phyloP scores from a whole-genome alignment of 2,329 filamentous ascomycete genomes.

The Phaeosphaeriaceae sp. region DNA sequence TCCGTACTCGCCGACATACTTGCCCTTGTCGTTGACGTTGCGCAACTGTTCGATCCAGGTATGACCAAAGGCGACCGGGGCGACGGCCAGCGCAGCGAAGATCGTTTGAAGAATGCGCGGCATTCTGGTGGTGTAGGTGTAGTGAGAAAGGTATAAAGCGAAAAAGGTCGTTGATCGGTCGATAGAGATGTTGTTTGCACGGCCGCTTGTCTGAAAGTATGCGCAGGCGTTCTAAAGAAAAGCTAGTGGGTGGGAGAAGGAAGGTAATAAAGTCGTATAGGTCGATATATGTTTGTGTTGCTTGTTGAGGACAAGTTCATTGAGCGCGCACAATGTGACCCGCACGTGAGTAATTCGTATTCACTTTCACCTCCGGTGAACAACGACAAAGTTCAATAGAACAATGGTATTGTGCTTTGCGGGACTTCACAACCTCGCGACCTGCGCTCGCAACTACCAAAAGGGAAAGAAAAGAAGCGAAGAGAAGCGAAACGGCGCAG shows the following conservation, averaged over 20 bases:
- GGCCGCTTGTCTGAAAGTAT: slow-evolving; percentile 5
- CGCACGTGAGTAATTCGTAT: slow-evolving; percentile 25
- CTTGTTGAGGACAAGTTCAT: slow-evolving; percentile 18
- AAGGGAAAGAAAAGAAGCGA: slow-evolving; percentile 21
- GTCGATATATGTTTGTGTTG: slow-evolving; percentile 13
- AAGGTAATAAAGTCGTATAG: slow-evolving; percentile 13
- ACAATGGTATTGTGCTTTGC: slow-evolving; percentile 40
- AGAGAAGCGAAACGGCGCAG: slow-evolving; percentile 20
- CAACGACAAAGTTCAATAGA: not conserved
- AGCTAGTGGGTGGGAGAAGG: not conserved
- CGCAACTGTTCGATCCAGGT: slow-evolving; percentile 83
- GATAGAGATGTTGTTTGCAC: slow-evolving; percentile 7
- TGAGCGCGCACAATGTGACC: slow-evolving; percentile 12
- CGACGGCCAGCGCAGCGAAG: slow-evolving; percentile 26
- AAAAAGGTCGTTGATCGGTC: slow-evolving; percentile 5
- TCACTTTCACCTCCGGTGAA: slow-evolving; percentile 23
- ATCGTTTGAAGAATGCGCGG: slow-evolving; percentile 19
- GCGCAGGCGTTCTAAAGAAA: slow-evolving; percentile 3
- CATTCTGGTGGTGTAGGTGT: slow-evolving; percentile 21
- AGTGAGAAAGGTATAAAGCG: slow-evolving; percentile 8
- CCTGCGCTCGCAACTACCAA: slow-evolving; percentile 23
- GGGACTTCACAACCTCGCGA: slow-evolving; percentile 19
- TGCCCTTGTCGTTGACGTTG: slow-evolving; percentile 75
- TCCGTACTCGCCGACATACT: slow-evolving; percentile 73
- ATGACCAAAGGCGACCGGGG: slow-evolving; percentile 57